Evolutionary conservation across 257 asterid species (phyloP).

Genomic region (Verbena officinalis): DNA sequence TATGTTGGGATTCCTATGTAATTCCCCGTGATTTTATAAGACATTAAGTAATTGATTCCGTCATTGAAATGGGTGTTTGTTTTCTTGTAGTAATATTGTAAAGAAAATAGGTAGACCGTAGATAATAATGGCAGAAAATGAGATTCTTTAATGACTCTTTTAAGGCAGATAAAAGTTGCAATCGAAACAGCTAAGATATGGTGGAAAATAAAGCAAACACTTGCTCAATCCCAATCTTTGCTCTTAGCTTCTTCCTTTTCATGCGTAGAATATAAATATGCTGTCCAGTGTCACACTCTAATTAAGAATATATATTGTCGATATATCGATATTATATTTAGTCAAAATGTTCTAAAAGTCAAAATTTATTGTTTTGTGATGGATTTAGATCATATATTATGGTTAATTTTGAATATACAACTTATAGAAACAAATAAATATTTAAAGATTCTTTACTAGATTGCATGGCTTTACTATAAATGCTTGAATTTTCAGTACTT

Average conservation of each 20-base stretch:
- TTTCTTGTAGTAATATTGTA: too few species aligned
- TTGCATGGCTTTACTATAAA: too few species aligned
- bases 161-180: slow-evolving; percentile 42
- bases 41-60: not conserved
- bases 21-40: too few species aligned
- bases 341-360: not conserved
- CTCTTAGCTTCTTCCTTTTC: slow-evolving; percentile 6
- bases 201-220: slow-evolving; percentile 24
- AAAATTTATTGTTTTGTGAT: too few species aligned
- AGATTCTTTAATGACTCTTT: slow-evolving; percentile 28
- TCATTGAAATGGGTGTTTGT: not conserved
- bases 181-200: slow-evolving; percentile 41
- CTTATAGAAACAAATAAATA: too few species aligned
- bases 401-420: too few species aligned
- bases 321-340: slow-evolving; percentile 27
- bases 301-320: slow-evolving; percentile 19
- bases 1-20: too few species aligned
- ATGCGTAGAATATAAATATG: slow-evolving; percentile 25
- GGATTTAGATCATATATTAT: too few species aligned
- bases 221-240: slow-evolving; percentile 23
- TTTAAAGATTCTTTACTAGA: too few species aligned
- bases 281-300: slow-evolving; percentile 37
- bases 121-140: slow-evolving; percentile 19
- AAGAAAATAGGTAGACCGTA: too few species aligned
- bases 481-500: too few species aligned